Percentiles rank a stretch among this genome's conserved stretches.
These are phyloP conservation scores for Globisporangium mamillatum DNA, from an alignment of 352 stramenopile genomes.

Conservation along the genomic window DNA sequence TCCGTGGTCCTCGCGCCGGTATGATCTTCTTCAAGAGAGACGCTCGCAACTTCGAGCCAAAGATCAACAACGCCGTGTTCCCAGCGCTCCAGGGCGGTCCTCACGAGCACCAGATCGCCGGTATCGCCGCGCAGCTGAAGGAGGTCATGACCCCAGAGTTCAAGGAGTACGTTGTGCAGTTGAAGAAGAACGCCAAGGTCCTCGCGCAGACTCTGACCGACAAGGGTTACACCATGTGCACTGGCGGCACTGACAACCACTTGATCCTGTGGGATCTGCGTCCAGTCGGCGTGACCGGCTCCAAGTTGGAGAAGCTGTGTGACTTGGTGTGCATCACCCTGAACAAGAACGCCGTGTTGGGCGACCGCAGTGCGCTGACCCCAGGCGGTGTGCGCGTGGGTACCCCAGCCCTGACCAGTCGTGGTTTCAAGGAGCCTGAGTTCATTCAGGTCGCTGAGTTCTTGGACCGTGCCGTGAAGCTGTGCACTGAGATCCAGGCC, in stretches of 20 bases:
- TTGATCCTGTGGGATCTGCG: slow-evolving; percentile 98
- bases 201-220: slow-evolving; percentile 91
- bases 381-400: slow-evolving; percentile 95
- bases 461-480: slow-evolving; percentile 92
- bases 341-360: slow-evolving; percentile 99
- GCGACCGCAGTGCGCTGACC: slow-evolving; percentile 94
- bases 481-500: slow-evolving; percentile 93
- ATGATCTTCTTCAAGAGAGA: slow-evolving; percentile 99
- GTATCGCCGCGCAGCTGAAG: slow-evolving; percentile 97
- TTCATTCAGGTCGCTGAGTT: slow-evolving; percentile 96
- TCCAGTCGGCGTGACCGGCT: slow-evolving; percentile 93
- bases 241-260: slow-evolving; percentile 99
- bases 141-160: slow-evolving; percentile 96
- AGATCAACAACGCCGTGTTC: slow-evolving; percentile 99
- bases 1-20: slow-evolving; percentile 95
- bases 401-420: slow-evolving; percentile 95
- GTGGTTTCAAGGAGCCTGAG: slow-evolving; percentile 95
- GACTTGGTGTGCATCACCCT: slow-evolving; percentile 97
- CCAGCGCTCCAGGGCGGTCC: slow-evolving; percentile 96
- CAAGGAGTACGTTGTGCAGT: slow-evolving; percentile 93
- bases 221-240: slow-evolving; percentile 95
- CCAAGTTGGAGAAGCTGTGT: slow-evolving; percentile 98
- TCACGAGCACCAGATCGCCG: slow-evolving; percentile 99
- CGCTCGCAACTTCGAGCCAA: slow-evolving; percentile 89
- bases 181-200: slow-evolving; percentile 95